Conservation (phyloP, 2,329 filamentous ascomycete genomes). For the Nectriaceae sp. region DNA sequence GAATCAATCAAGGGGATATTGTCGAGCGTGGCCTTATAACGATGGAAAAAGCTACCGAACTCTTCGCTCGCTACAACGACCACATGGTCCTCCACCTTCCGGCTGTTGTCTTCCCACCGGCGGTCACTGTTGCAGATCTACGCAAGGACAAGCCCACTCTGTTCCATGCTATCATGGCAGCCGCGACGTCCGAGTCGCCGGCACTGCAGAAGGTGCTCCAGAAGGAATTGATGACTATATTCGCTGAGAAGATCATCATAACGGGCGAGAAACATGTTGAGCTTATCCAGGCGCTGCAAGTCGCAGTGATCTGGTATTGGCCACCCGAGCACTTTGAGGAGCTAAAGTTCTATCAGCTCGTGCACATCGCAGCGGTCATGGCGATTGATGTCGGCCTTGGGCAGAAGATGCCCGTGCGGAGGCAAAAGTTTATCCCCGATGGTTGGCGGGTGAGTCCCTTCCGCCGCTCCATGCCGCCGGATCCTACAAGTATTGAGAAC, state of each 20-base stretch:
- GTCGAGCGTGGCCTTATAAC: constrained; percentile 62
- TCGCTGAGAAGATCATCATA: constrained; percentile 74
- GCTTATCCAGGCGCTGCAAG: constrained; percentile 75
- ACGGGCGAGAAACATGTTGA: constrained; percentile 81
- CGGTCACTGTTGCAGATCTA: constrained; percentile 55
- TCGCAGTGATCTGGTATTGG: constrained; percentile 82
- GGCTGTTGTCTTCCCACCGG: constrained; percentile 59
- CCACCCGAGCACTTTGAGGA: constrained; percentile 83
- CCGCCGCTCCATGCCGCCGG: constrained; percentile 44
- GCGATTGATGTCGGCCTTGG: constrained; percentile 81
- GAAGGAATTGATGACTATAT: constrained; percentile 68
- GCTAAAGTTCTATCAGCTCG: constrained; percentile 86
- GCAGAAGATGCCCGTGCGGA: constrained; percentile 30
- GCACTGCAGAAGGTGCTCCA: constrained; percentile 62
- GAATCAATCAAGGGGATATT: constrained; percentile 45
- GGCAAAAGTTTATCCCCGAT: constrained; percentile 22
- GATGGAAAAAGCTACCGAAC: constrained; percentile 53
- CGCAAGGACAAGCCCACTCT: constrained; percentile 63
- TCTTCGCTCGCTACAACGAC: constrained; percentile 61
- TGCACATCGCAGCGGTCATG: constrained; percentile 80
- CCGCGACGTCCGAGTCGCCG: constrained; percentile 59
- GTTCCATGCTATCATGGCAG: constrained; percentile 71
- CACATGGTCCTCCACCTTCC: constrained; percentile 64
- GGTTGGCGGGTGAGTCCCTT: constrained; percentile 45
- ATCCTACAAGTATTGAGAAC: constrained; percentile 56